These are phyloP conservation scores for Tricharina praecox DNA, from an alignment of 495 filamentous ascomycete genomes.

Conservation along the genomic window DNA sequence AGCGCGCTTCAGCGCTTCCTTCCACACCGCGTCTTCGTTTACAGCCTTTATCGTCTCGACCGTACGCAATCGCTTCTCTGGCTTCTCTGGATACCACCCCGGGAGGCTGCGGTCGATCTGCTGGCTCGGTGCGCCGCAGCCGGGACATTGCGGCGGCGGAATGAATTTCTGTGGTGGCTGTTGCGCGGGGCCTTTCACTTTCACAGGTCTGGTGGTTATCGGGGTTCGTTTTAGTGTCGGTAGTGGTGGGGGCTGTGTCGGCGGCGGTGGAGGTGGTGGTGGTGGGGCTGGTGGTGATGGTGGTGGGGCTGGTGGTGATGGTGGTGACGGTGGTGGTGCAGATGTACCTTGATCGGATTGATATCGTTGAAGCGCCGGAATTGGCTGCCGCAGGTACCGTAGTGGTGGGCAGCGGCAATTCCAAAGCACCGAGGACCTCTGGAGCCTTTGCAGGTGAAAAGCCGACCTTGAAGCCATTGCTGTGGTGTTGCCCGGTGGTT, in stretches of 20 bases:
- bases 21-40: too few species aligned
- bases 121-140: conserved; percentile 78
- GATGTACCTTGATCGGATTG: neutral
- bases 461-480: neutral
- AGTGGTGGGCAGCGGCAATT: neutral
- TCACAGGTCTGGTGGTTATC: too few species aligned
- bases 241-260: too few species aligned
- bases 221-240: too few species aligned
- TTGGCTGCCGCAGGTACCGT: neutral
- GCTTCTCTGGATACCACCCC: conserved; percentile 51
- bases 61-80: conserved; percentile 40
- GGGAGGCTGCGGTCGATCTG: conserved; percentile 47
- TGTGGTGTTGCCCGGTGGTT: too few species aligned
- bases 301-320: neutral
- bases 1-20: conserved; percentile 27
- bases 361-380: neutral
- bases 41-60: too few species aligned
- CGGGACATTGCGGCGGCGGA: conserved; percentile 49
- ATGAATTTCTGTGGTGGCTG: conserved; percentile 29
- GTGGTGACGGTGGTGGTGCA: neutral
- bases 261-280: neutral
- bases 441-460: neutral
- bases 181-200: neutral
- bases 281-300: neutral
- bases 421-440: neutral